phyloP scores from a whole-genome alignment of 176 grass and related monocot species.

The Chloris gayana region DNA sequence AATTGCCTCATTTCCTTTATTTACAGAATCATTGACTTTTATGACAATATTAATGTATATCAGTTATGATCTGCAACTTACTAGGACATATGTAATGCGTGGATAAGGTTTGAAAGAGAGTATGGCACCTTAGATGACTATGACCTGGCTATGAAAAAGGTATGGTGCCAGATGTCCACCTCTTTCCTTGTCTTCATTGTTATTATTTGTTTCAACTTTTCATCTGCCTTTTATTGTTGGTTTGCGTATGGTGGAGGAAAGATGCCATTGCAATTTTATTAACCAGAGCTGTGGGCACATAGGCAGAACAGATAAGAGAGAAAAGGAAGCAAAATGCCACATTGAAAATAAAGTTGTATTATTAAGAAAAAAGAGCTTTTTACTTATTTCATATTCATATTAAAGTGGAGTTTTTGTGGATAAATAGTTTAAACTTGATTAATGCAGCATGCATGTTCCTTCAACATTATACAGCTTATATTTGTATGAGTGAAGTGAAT shows the following conservation, averaged over 20 bases:
- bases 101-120: slow-evolving; percentile 92
- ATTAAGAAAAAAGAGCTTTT: not conserved
- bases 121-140: slow-evolving; percentile 91
- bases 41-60: slow-evolving; percentile 26
- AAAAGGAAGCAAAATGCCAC: no score
- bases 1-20: slow-evolving; percentile 1
- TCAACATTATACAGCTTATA: not conserved
- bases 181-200: not conserved
- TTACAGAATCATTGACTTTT: slow-evolving; percentile 11
- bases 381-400: not conserved
- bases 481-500: slow-evolving; percentile 27
- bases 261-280: not conserved
- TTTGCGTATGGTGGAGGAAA: not conserved
- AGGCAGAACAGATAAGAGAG: no score
- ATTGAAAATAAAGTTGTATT: not conserved
- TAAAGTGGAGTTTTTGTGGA: not conserved
- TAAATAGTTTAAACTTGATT: slow-evolving; percentile 24
- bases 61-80: slow-evolving; percentile 35
- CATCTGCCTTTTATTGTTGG: not conserved
- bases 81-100: slow-evolving; percentile 80
- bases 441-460: slow-evolving; percentile 7
- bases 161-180: slow-evolving; percentile 31
- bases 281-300: not conserved
- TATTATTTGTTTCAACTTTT: not conserved
- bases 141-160: slow-evolving; percentile 93